phyloP scores from a whole-genome alignment of 805 yeast species.

The Hanseniaspora meyeri region DNA sequence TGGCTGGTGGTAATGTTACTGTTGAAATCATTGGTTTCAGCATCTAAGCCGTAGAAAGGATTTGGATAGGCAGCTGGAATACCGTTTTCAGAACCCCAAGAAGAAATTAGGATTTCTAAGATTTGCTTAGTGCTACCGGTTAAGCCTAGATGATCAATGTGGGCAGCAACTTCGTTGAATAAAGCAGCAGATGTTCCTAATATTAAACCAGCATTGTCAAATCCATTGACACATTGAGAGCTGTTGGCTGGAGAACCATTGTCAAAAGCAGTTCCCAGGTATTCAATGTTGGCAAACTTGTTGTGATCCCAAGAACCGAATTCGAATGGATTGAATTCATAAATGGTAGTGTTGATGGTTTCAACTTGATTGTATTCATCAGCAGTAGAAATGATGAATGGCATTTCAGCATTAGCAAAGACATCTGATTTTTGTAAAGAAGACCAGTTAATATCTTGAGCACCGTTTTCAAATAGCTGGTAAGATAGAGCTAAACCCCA shows the following conservation, averaged over 20 bases:
- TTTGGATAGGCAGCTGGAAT: constrained; percentile 70
- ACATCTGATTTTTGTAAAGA: constrained; percentile 50
- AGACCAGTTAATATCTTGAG: constrained; percentile 51
- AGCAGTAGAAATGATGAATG: constrained; percentile 57
- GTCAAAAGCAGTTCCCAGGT: constrained; percentile 53
- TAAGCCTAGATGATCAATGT: constrained; percentile 20
- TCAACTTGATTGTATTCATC: constrained; percentile 49
- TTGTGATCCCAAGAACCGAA: constrained; percentile 84
- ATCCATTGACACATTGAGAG: constrained; percentile 53
- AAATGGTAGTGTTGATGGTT: constrained; percentile 61
- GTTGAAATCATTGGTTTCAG: constrained; percentile 20
- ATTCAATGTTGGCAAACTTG: constrained; percentile 54
- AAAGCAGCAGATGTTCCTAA: constrained; percentile 75
- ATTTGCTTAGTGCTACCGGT: constrained; percentile 35
- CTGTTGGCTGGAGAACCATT: constrained; percentile 43
- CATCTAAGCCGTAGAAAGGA: constrained; percentile 44
- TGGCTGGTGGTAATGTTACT: constrained; percentile 32
- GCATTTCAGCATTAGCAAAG: constrained; percentile 53
- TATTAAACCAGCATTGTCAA: constrained; percentile 69
- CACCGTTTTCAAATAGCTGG: constrained; percentile 60
- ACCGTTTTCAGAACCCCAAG: constrained; percentile 39
- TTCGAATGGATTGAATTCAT: constrained; percentile 54
- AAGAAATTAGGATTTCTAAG: constrained; percentile 36
- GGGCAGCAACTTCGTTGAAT: constrained; percentile 45
- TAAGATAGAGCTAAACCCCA: constrained; percentile 72